Base-by-base conservation (phyloP, 2,329 filamentous ascomycete genomes). In the Teratosphaeria pseudoeucalypti region DNA sequence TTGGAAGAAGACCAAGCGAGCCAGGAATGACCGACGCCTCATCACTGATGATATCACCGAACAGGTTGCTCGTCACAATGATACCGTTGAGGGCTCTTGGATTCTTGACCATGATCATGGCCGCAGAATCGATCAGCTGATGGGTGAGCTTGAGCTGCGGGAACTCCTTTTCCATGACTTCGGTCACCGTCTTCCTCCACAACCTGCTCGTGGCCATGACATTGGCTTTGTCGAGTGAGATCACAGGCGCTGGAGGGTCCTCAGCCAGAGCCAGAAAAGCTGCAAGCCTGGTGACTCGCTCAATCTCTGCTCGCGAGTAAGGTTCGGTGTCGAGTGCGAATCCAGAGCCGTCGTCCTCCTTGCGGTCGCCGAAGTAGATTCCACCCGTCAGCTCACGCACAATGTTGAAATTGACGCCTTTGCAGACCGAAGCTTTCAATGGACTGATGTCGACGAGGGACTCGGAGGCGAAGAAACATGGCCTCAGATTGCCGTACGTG, bases 101-200 rank as follows among this genome's bases (percentile, higher is more conserved):
- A 76, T 92, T 92, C 86, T 95, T 96, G 71, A 97, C 84, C 88
- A 97, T 90, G 67, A 96, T 80, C 92, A 97, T 96, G 65, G 92
- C 92, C n/a, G 92, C 92, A 59, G 85, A 90, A 78, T 97, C 92
- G 72, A 97, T 96, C 56, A 97, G 82, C 74, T 97, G 92, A 74
- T 96, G 92, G 65, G 86, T 84, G 52, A 95, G 78, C 78, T 89
- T 84, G 54, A 96, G 77, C 73, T 92, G 84, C 2, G 92, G 91
- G 78, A 95, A 97, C 80, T 96, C 92, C 65, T 86, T 86, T 66
- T 81, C 82, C 82, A 96, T 92, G 60, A 91, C 82, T 77, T 96
- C 89, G 49, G 83, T 85, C 53, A 96, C 88, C 2, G 88, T 88
- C 78, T 89, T 92, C 62, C 92, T 82, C 92, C 92, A 97, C 68